Base-by-base conservation (phyloP, 257 asterid genomes). In the Scutellaria barbata region DNA sequence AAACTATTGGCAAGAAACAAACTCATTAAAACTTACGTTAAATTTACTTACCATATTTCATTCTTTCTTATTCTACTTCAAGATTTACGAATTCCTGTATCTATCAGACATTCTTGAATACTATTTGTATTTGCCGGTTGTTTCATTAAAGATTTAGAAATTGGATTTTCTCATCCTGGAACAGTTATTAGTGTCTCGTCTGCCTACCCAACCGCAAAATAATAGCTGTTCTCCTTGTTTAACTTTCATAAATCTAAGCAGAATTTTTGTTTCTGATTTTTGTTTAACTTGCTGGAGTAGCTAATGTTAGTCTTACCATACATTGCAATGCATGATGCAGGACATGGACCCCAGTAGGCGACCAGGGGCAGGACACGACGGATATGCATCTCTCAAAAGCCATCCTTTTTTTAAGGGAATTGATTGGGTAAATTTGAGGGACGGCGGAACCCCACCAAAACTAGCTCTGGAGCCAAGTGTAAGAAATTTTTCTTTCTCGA, bases 301-400 rank as follows among this genome's bases (percentile, higher is more conserved):
- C 25, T 22, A 22, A 22, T 22, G 25, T 22, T 22, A 22, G 25
- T 22, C 25, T 22, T 22, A 22, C 25, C 25, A 22, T 22, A 22
- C 30, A 12, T 50, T 64, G 61, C 22, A 45, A 69, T 58, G 54
- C 59, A 16, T 61, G 68, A 12, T 74, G 61, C 84, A 95, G 99
- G 95, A 95, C 75, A 85, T 76, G 48, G 98, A 95, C 64, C 99
- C 99, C 20, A 84, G 92, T 80, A 80, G 87, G 71, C 80, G 99
- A 72, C 98, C 95, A 12, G 98, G 99, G 8, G 98, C 95, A 11
- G 99, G 99, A 59, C 88, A 85, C 3, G 85, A 74, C 55, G 98
- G 99, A 60, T 95, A 92, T 78, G 77, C 85, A 73, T 74, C 92
- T 14, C 90, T 95, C 66, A 95, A 92, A 85, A 82, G 57, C 51